Evolutionary conservation across 2,329 filamentous ascomycete species (phyloP).

Genomic region (Botrytis fabae): DNA sequence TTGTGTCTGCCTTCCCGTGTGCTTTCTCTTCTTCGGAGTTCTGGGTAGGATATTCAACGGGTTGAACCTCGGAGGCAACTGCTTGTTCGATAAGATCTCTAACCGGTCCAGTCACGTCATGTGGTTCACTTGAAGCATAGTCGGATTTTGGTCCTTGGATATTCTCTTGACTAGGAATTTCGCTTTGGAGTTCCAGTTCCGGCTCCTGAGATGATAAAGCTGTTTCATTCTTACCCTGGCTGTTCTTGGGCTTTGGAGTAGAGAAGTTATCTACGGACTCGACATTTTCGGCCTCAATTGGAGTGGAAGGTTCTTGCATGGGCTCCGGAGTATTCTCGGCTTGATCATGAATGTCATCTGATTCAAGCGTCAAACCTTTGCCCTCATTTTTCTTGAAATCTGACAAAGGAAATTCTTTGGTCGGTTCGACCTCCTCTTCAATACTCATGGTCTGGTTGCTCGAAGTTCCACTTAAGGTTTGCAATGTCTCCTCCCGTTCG

Average conservation of each 20-base stretch:
- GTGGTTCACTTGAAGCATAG: conserved; percentile 22
- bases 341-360: conserved; percentile 19
- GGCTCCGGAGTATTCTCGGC: conserved; percentile 21
- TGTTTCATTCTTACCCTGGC: conserved; percentile 23
- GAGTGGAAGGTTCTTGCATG: conserved; percentile 7
- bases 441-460: conserved; percentile 18
- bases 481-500: conserved; percentile 27
- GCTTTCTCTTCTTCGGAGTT: background rate
- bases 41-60: background rate
- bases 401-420: conserved; percentile 30
- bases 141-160: background rate
- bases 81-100: background rate
- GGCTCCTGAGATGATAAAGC: background rate
- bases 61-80: background rate
- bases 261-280: conserved; percentile 12
- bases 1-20: background rate
- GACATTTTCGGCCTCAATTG: background rate
- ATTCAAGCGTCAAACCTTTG: conserved; percentile 27
- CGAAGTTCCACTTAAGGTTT: conserved; percentile 26
- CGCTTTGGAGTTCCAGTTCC: background rate
- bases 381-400: conserved; percentile 42
- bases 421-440: conserved; percentile 25
- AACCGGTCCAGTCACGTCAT: background rate
- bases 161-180: background rate
- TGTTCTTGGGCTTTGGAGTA: conserved; percentile 27